Percentiles rank a stretch among this genome's conserved stretches.
phyloP scores from a whole-genome alignment of 2,329 filamentous ascomycete genomes.

The Sporothrix pseudoabietina region DNA sequence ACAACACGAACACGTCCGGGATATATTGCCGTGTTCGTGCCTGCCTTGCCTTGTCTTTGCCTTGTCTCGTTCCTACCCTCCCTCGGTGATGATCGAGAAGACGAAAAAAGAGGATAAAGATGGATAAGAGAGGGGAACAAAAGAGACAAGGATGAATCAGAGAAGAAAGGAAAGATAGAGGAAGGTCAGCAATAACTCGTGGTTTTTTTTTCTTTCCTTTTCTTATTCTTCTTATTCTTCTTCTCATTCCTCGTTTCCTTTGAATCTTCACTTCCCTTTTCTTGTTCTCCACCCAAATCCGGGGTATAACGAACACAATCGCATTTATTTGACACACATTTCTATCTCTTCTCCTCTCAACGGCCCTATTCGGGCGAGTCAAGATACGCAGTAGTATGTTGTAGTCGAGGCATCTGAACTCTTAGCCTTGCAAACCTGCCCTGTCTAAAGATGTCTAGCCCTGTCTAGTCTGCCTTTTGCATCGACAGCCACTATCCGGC shows the following conservation, averaged over 20 bases:
- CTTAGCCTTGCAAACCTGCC: not conserved
- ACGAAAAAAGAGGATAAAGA: not conserved
- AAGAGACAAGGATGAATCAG: not conserved
- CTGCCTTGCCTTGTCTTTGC: not conserved
- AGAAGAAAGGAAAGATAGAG: not conserved
- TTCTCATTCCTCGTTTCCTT: not conserved
- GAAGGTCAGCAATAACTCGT: not conserved
- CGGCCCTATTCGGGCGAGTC: not conserved
- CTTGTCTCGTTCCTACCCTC: constrained; percentile 10
- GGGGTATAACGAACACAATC: constrained; percentile 10
- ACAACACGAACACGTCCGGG: not conserved
- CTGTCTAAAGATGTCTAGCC: not conserved
- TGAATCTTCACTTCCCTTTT: not conserved
- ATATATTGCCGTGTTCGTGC: not conserved
- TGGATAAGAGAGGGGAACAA: constrained; percentile 5
- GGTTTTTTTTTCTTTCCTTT: not conserved
- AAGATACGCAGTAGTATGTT: constrained; percentile 13
- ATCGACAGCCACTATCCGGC: constrained; percentile 9
- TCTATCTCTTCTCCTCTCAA: not conserved
- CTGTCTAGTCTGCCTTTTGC: not conserved
- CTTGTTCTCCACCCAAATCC: constrained; percentile 10
- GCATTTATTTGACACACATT: constrained; percentile 17
- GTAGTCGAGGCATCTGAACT: not conserved
- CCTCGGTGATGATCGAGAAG: constrained; percentile 16
- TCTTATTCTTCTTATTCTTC: not conserved